Conservation (phyloP, 805 yeast species). For the Yamadazyma akitaensis region DNA sequence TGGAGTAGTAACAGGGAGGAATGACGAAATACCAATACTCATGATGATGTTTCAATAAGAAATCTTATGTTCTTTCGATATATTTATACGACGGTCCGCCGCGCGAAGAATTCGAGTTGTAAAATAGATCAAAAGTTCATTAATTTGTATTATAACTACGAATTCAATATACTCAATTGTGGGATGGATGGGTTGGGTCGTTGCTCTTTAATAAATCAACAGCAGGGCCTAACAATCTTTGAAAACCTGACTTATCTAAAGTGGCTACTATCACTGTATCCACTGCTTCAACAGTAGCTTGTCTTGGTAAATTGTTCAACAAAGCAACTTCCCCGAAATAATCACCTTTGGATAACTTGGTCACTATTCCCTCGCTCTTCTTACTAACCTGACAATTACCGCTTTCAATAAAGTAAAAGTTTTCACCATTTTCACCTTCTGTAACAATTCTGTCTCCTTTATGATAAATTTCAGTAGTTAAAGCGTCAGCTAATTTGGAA, state of each 20-base stretch:
- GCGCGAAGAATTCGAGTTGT: neutral
- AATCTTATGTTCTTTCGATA: too few relatives aligned
- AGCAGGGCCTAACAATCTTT: slow-evolving; percentile 90
- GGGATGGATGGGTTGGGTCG: slow-evolving; percentile 59
- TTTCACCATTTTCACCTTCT: slow-evolving; percentile 71
- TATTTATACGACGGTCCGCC: neutral
- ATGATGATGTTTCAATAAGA: neutral
- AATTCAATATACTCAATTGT: neutral
- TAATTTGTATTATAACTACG: neutral
- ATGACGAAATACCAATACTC: slow-evolving; percentile 4
- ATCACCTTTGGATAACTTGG: slow-evolving; percentile 69
- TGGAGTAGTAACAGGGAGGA: slow-evolving; percentile 10
- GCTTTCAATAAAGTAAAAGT: slow-evolving; percentile 50
- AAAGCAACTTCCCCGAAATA: slow-evolving; percentile 97
- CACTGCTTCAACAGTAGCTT: slow-evolving; percentile 83
- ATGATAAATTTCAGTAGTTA: slow-evolving; percentile 69
- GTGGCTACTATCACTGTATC: slow-evolving; percentile 84
- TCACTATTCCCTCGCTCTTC: slow-evolving; percentile 45
- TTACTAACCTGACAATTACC: slow-evolving; percentile 77
- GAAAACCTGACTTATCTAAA: slow-evolving; percentile 87
- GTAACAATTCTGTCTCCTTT: slow-evolving; percentile 72
- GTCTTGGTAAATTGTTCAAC: slow-evolving; percentile 87
- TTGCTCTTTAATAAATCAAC: slow-evolving; percentile 82
- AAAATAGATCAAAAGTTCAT: neutral
- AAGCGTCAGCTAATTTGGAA: slow-evolving; percentile 91